Evolutionary conservation across 208 protist genomes (phyloP).

Genomic region (Leptomonas seymouri): DNA sequence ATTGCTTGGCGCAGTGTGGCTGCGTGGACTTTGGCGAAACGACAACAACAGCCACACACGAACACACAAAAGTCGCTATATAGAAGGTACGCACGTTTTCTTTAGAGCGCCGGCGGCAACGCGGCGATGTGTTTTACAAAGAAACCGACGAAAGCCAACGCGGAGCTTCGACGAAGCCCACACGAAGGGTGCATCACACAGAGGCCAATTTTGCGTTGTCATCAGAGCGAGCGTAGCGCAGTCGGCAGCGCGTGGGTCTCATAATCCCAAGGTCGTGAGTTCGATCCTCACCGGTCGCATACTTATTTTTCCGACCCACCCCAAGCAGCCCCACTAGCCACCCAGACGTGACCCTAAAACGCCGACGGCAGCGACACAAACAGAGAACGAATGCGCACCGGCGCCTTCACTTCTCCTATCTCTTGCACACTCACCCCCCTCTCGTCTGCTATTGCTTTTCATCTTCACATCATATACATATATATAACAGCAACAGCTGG

Average conservation of each 20-base stretch:
- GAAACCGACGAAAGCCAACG: too few relatives aligned
- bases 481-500: too few relatives aligned
- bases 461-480: neutral
- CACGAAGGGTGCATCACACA: neutral
- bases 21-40: neutral
- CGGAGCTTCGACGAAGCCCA: too few relatives aligned
- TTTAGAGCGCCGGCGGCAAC: too few relatives aligned
- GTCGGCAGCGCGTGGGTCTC: slow-evolving; percentile 95
- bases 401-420: too few relatives aligned
- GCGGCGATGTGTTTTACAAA: too few relatives aligned
- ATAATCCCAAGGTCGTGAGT: slow-evolving; percentile 96
- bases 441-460: neutral
- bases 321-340: neutral
- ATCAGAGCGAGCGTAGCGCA: slow-evolving; percentile 87
- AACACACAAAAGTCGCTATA: too few relatives aligned
- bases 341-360: neutral
- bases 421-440: too few relatives aligned
- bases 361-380: neutral
- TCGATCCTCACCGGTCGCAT: slow-evolving; percentile 82
- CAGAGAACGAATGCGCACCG: too few relatives aligned
- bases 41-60: too few relatives aligned
- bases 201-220: neutral
- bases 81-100: too few relatives aligned
- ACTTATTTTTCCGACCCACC: slow-evolving; percentile 17
- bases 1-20: neutral